Evolutionary conservation across 768 basidiomycete species (phyloP).

Genomic region (Boletus subcaerulescens): DNA sequence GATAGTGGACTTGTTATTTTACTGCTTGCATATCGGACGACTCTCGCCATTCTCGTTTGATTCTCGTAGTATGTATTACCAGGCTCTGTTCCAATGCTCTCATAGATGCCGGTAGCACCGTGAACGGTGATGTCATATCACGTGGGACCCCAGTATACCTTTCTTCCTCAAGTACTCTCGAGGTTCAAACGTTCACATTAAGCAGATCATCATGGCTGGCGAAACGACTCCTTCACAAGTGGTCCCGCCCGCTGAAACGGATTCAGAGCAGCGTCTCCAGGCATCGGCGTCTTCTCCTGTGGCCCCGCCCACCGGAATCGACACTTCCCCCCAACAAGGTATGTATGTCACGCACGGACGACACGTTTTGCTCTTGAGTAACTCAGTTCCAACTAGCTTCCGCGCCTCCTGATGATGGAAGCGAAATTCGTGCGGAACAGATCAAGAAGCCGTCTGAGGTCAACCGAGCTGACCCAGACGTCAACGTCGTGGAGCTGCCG

Average conservation of each 20-base stretch:
- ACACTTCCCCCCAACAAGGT: constrained; percentile 41
- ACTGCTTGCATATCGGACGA: neutral
- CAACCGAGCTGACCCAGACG: constrained; percentile 22
- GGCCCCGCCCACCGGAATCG: constrained; percentile 25
- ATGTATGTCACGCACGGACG: constrained; percentile 23
- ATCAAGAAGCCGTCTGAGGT: constrained; percentile 27
- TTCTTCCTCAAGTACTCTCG: neutral
- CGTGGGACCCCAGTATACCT: constrained; percentile 15
- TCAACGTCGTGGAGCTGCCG: constrained; percentile 25
- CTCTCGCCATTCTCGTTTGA: neutral
- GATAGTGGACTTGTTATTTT: neutral
- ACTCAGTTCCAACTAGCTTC: constrained; percentile 27
- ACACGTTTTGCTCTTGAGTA: neutral
- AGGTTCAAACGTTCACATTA: neutral
- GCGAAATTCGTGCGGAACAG: constrained; percentile 29
- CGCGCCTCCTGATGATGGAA: constrained; percentile 35
- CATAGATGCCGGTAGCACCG: neutral
- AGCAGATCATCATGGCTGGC: constrained; percentile 3
- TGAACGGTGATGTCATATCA: constrained; percentile 25
- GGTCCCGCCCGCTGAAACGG: constrained; percentile 1
- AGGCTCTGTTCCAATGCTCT: neutral
- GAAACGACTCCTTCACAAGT: neutral
- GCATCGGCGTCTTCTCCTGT: constrained; percentile 23
- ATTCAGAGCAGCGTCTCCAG: constrained; percentile 1
- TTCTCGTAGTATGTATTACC: too few relatives aligned